phyloP scores from a whole-genome alignment of 805 yeast genomes.

The Aciculoconidium aculeatum region DNA sequence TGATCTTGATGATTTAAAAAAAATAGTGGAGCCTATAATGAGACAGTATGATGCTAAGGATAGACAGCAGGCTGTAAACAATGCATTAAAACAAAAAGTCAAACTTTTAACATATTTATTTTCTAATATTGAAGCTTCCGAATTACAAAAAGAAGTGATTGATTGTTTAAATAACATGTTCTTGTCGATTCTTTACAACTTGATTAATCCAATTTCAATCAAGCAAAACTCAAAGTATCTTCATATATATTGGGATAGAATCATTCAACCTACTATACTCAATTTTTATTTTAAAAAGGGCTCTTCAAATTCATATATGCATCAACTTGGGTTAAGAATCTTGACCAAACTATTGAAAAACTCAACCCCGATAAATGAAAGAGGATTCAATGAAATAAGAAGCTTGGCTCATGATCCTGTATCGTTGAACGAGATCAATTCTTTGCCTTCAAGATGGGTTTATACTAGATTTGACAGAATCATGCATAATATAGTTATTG shows the following conservation, averaged over 20 bases:
- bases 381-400: conserved; percentile 19
- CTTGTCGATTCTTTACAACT: conserved; percentile 23
- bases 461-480: conserved; percentile 25
- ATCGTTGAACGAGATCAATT: conserved; percentile 22
- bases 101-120: conserved; percentile 26
- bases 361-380: conserved; percentile 14
- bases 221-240: conserved; percentile 19
- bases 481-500: conserved; percentile 18
- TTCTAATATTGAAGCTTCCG: conserved; percentile 16
- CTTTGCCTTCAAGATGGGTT: conserved; percentile 31
- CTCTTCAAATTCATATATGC: conserved; percentile 17
- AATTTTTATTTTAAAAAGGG: conserved; percentile 29
- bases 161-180: conserved; percentile 26
- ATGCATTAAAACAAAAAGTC: conserved; percentile 17
- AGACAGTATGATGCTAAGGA: conserved; percentile 8
- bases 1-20: conserved; percentile 16
- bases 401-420: conserved; percentile 30
- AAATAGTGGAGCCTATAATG: conserved; percentile 14
- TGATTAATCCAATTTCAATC: conserved; percentile 15
- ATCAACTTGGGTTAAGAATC: conserved; percentile 24
- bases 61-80: conserved; percentile 11
- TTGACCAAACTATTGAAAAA: conserved; percentile 21
- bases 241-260: conserved; percentile 33
- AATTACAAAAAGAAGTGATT: conserved; percentile 17
- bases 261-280: conserved; percentile 25